Conservation (phyloP, 2,329 filamentous ascomycete species). For the Fusarium sp. region DNA sequence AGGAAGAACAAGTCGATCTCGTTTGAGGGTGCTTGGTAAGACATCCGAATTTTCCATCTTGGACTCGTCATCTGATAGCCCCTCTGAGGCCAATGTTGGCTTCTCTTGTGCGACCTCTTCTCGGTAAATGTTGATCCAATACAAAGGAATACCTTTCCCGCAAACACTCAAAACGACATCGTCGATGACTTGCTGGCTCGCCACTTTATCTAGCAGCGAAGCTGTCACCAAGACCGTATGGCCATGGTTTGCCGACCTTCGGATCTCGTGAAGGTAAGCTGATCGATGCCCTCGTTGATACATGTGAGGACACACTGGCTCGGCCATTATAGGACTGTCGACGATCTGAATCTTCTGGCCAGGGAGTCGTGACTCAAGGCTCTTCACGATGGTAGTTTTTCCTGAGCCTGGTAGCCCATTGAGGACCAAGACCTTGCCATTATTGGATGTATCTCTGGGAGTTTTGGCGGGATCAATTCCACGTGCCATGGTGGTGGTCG, state of each 20-base stretch:
- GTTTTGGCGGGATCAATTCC: neutral
- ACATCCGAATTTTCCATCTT: neutral
- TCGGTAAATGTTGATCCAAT: slow-evolving; percentile 22
- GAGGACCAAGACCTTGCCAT: slow-evolving; percentile 30
- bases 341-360: slow-evolving; percentile 4
- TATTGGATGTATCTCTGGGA: neutral
- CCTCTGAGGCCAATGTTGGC: neutral
- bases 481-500: neutral
- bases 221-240: slow-evolving; percentile 20
- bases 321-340: slow-evolving; percentile 23
- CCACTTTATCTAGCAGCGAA: slow-evolving; percentile 10
- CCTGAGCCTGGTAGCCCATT: slow-evolving; percentile 18
- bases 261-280: slow-evolving; percentile 28
- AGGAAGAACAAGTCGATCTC: slow-evolving; percentile 1
- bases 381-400: slow-evolving; percentile 11
- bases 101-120: slow-evolving; percentile 7
- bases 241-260: slow-evolving; percentile 12
- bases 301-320: neutral
- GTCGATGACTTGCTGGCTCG: slow-evolving; percentile 10
- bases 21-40: neutral
- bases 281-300: slow-evolving; percentile 5
- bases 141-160: slow-evolving; percentile 11
- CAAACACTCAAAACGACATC: slow-evolving; percentile 8
- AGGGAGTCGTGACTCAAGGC: neutral
- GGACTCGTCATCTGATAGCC: neutral